Percentiles rank a stretch among this genome's conserved stretches.
These are phyloP conservation scores for Yamadazyma kanchanaburiensis DNA, from an alignment of 1,139 yeast genomes.

Conservation along the genomic window DNA sequence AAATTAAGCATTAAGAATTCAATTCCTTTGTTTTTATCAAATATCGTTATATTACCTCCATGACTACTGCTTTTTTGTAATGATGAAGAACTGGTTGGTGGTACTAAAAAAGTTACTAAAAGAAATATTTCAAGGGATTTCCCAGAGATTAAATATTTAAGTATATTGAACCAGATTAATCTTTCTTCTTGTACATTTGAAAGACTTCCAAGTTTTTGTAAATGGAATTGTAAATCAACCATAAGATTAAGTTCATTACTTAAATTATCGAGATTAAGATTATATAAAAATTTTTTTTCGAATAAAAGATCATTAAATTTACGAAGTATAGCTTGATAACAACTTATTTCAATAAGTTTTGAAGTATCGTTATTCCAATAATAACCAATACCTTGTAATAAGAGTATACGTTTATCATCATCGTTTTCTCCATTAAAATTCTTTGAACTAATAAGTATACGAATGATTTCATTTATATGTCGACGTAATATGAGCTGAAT, in stretches of 20 bases:
- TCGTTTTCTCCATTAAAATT: constrained; percentile 25
- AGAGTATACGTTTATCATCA: constrained; percentile 17
- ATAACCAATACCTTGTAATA: constrained; percentile 45
- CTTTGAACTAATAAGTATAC: constrained; percentile 40
- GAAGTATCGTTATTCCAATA: constrained; percentile 43
- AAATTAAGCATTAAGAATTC: constrained; percentile 37
- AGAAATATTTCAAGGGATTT: constrained; percentile 41
- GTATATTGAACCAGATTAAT: constrained; percentile 43
- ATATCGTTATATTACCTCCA: constrained; percentile 42
- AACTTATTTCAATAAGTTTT: constrained; percentile 40
- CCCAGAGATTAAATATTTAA: constrained; percentile 44
- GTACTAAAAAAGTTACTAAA: constrained; percentile 40
- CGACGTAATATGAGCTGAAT: constrained; percentile 45
- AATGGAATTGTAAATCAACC: constrained; percentile 44
- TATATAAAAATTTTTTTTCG: constrained; percentile 32
- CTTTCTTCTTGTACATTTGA: constrained; percentile 15
- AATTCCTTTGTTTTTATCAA: constrained; percentile 47
- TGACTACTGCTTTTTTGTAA: constrained; percentile 37
- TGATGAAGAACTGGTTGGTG: constrained; percentile 42
- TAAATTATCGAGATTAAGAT: constrained; percentile 33
- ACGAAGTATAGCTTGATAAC: constrained; percentile 39
- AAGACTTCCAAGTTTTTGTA: constrained; percentile 32
- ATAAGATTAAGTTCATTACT: constrained; percentile 42
- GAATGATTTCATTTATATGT: constrained; percentile 43
- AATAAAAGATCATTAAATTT: constrained; percentile 37